Evolutionary conservation across 2,329 filamentous ascomycete genomes (phyloP).

Genomic region (Hansfordia pulvinata): DNA sequence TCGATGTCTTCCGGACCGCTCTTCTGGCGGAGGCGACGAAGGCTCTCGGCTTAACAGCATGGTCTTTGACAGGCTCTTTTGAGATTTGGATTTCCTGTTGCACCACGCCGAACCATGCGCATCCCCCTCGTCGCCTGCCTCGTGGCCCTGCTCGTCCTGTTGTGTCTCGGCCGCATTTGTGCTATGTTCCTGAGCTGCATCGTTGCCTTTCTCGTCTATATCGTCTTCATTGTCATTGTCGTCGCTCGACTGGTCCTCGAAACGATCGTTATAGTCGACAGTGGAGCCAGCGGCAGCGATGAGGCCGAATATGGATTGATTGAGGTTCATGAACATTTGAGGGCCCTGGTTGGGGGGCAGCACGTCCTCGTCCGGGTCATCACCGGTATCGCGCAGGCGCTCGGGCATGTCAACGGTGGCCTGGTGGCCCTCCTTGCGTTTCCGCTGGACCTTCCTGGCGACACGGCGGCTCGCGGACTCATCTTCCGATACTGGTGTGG

Average conservation of each 20-base stretch:
- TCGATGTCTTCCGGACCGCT: no score
- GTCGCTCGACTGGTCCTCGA: constrained; percentile 68
- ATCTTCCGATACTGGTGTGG: constrained; percentile 17
- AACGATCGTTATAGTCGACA: constrained; percentile 69
- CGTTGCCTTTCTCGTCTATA: constrained; percentile 8
- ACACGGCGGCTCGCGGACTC: constrained; percentile 20
- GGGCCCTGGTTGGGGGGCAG: constrained; percentile 26
- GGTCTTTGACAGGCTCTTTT: no score
- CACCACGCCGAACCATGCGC: no score
- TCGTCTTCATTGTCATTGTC: constrained; percentile 54
- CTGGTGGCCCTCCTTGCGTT: constrained; percentile 21
- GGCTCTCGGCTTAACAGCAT: no score
- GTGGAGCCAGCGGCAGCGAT: constrained; percentile 78
- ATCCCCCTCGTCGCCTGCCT: no score
- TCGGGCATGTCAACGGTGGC: constrained; percentile 38
- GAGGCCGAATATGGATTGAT: constrained; percentile 88
- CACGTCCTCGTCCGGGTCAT: constrained; percentile 35
- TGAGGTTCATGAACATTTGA: constrained; percentile 59
- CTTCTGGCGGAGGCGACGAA: no score
- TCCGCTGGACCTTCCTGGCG: constrained; percentile 30
- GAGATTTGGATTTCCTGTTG: no score
- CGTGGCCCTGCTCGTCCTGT: constrained; percentile 21
- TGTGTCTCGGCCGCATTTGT: constrained; percentile 25
- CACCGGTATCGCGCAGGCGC: constrained; percentile 31
- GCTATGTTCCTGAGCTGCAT: no score